Evolutionary conservation across 768 basidiomycete species (phyloP), one percentile per base, ranked within the genome.

Genomic region (Suillus lakei): DNA sequence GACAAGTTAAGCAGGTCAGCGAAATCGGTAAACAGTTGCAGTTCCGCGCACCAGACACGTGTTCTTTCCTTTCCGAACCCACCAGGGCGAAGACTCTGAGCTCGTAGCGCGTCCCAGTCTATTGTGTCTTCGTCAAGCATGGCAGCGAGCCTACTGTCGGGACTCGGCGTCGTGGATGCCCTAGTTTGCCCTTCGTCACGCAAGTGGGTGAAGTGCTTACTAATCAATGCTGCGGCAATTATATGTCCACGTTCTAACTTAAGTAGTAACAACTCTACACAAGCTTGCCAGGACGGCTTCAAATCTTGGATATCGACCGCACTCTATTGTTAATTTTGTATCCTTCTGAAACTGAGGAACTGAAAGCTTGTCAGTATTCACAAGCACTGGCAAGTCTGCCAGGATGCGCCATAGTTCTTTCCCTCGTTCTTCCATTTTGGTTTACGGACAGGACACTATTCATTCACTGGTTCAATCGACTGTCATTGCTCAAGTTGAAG

Each of bases 381-480:
- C 10, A 59, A 16, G 53, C 13, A 26, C 39, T 26, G 38, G 43
- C 53, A 54, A 54, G 30, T 53, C 51, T 53, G 30, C 10, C 60
- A 18, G 32, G 62, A 77, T 77, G 75, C 64, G 66, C 16, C 70
- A 50, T 60, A 54, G 74, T 21, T 81, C 82, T 39, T 90, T 88
- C 80, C 87, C 88, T 66, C 88, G 86, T 64, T 91, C 91, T n/a
- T 83, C 81, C 36, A 79, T 92, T 32, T 85, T 94, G 48, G 78
- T 93, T 5, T 81, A 91, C 39, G 87, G 86, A 9, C 71, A 80
- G 46, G 86, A 85, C 68, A 86, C 85, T 9, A 75, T 93, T 16
- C 82, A 88, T 50, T 86, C 91, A 4, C 83, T 93, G 16, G 83
- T 91, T 10, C 90, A 88, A 0, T 87, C 90, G 5, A 91, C 91